These are phyloP conservation scores for Boletus rubroflammeus DNA, from an alignment of 768 basidiomycete genomes.

Conservation along the genomic window DNA sequence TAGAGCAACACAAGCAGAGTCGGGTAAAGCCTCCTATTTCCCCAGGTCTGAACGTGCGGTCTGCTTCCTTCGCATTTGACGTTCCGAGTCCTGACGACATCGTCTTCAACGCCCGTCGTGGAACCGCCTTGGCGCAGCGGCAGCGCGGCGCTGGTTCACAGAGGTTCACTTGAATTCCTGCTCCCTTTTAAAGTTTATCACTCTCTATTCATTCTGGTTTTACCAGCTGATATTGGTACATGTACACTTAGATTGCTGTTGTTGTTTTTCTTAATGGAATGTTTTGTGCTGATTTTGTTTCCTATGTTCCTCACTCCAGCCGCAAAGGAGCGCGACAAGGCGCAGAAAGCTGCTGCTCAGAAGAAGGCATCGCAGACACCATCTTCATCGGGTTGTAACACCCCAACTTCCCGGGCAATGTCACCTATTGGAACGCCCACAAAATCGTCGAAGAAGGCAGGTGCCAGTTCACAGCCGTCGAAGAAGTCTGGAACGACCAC, in stretches of 20 bases:
- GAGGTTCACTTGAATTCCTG: background rate
- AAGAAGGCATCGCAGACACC: conserved; percentile 36
- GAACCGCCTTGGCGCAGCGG: conserved; percentile 55
- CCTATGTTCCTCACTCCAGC: conserved; percentile 44
- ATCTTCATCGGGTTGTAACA: conserved; percentile 36
- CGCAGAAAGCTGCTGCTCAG: conserved; percentile 50
- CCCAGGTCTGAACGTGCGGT: conserved; percentile 35
- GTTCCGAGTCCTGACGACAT: conserved; percentile 90
- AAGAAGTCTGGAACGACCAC: conserved; percentile 43
- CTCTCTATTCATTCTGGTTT: conserved; percentile 13
- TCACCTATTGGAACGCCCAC: conserved; percentile 40
- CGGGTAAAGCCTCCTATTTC: conserved; percentile 18
- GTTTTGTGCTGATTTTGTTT: conserved; percentile 40
- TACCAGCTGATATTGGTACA: conserved; percentile 22
- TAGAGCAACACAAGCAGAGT: conserved; percentile 9
- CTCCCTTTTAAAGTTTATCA: conserved; percentile 9
- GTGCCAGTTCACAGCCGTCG: conserved; percentile 26
- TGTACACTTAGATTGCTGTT: conserved; percentile 29
- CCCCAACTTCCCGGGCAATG: conserved; percentile 42
- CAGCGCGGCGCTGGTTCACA: conserved; percentile 17
- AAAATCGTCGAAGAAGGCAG: conserved; percentile 42
- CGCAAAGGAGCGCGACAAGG: conserved; percentile 77
- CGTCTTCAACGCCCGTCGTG: conserved; percentile 74
- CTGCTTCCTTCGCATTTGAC: conserved; percentile 62
- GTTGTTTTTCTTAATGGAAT: conserved; percentile 30